These are phyloP conservation scores for Fusarium lateritium DNA, from an alignment of 2,329 filamentous ascomycete genomes.

Conservation along the genomic window DNA sequence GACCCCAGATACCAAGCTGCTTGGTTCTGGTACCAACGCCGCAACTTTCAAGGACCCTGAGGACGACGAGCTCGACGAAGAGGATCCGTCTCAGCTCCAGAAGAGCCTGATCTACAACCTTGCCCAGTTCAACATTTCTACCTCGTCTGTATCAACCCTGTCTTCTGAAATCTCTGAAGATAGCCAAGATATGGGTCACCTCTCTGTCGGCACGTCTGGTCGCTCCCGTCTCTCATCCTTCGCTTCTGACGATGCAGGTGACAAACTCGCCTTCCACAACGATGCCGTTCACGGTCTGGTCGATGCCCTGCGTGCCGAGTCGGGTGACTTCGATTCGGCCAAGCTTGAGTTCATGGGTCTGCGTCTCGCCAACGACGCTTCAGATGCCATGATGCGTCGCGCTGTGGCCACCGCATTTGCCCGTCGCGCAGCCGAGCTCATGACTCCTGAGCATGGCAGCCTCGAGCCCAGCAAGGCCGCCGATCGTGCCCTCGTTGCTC, in stretches of 20 bases:
- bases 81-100: conserved; percentile 67
- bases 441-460: conserved; percentile 64
- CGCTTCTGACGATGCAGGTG: conserved; percentile 78
- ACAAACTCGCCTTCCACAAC: conserved; percentile 77
- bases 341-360: conserved; percentile 94
- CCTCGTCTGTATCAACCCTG: conserved; percentile 70
- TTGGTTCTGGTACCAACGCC: conserved; percentile 67
- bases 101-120: conserved; percentile 70
- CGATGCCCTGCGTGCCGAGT: conserved; percentile 83
- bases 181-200: conserved; percentile 76
- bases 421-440: conserved; percentile 81
- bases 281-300: conserved; percentile 91
- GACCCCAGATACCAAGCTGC: conserved; percentile 60
- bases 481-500: conserved; percentile 70
- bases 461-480: conserved; percentile 76
- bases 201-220: conserved; percentile 61
- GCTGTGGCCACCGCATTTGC: conserved; percentile 90
- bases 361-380: conserved; percentile 91
- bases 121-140: conserved; percentile 66
- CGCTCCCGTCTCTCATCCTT: conserved; percentile 79
- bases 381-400: conserved; percentile 87
- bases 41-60: conserved; percentile 63
- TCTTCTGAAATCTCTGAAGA: conserved; percentile 77
- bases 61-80: conserved; percentile 65
- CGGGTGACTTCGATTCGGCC: conserved; percentile 82